Conservation (phyloP, 148 eudicot genomes). For the Nyssa sinensis region DNA sequence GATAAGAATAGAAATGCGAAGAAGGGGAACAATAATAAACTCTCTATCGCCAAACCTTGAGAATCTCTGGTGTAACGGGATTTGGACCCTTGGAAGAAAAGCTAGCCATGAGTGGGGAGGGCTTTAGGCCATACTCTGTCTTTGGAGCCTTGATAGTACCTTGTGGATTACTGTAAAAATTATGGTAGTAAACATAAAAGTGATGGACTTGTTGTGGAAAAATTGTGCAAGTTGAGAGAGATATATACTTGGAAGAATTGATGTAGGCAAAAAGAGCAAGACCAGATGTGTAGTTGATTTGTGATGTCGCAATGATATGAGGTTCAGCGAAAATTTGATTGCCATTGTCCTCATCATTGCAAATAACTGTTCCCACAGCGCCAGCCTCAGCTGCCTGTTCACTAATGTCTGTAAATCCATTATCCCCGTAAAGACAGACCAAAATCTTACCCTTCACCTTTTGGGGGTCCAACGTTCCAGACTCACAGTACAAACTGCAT, state of each 20-base stretch:
- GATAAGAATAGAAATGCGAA: no score
- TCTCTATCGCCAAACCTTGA: slow-evolving; percentile 40
- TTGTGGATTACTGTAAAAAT: slow-evolving; percentile 22
- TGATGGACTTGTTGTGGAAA: no score
- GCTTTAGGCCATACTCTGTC: slow-evolving; percentile 23
- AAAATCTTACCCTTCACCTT: no score
- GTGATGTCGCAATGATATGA: slow-evolving; percentile 53
- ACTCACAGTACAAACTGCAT: slow-evolving; percentile 34
- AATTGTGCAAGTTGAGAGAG: no score
- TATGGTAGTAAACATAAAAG: not conserved
- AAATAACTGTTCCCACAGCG: slow-evolving; percentile 58
- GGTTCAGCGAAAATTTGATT: slow-evolving; percentile 41
- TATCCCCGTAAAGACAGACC: slow-evolving; percentile 50
- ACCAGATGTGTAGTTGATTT: slow-evolving; percentile 44
- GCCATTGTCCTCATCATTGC: slow-evolving; percentile 35
- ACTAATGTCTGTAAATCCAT: slow-evolving; percentile 36
- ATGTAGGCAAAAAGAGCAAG: slow-evolving; percentile 22
- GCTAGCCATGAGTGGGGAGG: slow-evolving; percentile 53
- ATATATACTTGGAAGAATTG: slow-evolving; percentile 37
- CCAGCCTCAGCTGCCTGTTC: slow-evolving; percentile 41
- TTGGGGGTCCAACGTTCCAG: slow-evolving; percentile 37
- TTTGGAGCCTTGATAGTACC: slow-evolving; percentile 33
- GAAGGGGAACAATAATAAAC: no score
- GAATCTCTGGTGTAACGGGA: slow-evolving; percentile 54
- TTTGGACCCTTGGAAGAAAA: no score